Percentiles rank a stretch among this genome's conserved stretches.
Conservation (phyloP, 345 rosid species). For the Ceriops decandra region DNA sequence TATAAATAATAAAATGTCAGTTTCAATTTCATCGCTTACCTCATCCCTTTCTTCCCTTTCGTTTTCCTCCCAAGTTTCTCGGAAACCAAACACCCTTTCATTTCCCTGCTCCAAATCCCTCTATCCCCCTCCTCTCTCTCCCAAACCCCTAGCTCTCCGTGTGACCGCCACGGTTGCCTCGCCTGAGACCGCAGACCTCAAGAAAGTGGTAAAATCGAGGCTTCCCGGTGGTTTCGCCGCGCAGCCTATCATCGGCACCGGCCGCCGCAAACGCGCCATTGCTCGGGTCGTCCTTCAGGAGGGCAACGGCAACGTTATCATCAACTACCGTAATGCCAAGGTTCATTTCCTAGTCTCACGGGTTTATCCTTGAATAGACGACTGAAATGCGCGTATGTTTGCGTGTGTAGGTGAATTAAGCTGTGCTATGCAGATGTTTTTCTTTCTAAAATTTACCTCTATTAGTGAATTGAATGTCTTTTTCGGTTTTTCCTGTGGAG, state of each 20-base stretch:
- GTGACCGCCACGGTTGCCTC: constrained; percentile 53
- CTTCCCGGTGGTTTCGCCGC: constrained; percentile 95
- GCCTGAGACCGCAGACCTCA: constrained; percentile 46
- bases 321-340: constrained; percentile 86
- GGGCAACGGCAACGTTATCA: constrained; percentile 78
- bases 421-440: no score
- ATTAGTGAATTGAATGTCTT: no score
- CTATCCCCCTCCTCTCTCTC: constrained; percentile 28
- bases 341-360: constrained; percentile 21
- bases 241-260: constrained; percentile 80
- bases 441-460: no score
- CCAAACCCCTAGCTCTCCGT: constrained; percentile 36
- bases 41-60: constrained; percentile 75
- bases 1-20: constrained; percentile 34
- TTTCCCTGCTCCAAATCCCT: constrained; percentile 30
- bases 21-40: constrained; percentile 53
- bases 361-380: neutral
- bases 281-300: constrained; percentile 94
- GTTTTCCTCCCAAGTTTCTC: constrained; percentile 68
- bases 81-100: constrained; percentile 36
- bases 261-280: constrained; percentile 82
- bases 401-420: no score
- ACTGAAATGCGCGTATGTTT: no score
- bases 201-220: constrained; percentile 73
- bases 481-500: no score